Conservation (phyloP, 2,329 filamentous ascomycete genomes). For the Myriosclerotinia scirpicola region DNA sequence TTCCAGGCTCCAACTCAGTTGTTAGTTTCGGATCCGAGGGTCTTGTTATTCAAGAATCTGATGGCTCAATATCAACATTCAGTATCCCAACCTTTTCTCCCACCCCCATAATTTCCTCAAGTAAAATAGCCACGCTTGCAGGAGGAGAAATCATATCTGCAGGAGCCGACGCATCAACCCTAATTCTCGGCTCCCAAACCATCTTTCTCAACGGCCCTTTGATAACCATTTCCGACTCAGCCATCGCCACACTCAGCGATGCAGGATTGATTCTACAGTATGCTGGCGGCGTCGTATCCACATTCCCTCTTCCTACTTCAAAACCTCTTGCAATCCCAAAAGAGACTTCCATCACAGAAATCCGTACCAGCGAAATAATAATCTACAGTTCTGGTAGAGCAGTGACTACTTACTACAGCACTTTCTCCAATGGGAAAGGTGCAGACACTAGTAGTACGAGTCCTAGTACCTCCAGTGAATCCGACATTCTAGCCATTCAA, state of each 20-base stretch:
- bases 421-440: background rate
- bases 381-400: background rate
- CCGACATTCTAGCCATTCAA: background rate
- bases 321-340: background rate
- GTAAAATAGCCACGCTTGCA: background rate
- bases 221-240: slow-evolving; percentile 19
- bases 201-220: slow-evolving; percentile 19
- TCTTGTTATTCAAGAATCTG: slow-evolving; percentile 27
- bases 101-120: background rate
- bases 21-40: slow-evolving; percentile 24
- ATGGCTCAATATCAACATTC: slow-evolving; percentile 24
- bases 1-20: slow-evolving; percentile 23
- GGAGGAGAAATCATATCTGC: slow-evolving; percentile 11
- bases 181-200: slow-evolving; percentile 23
- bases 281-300: slow-evolving; percentile 25
- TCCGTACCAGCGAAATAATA: slow-evolving; percentile 1
- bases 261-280: slow-evolving; percentile 25
- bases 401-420: background rate
- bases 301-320: slow-evolving; percentile 12
- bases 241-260: slow-evolving; percentile 23
- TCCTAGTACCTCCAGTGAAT: background rate
- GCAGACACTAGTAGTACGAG: background rate
- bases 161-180: background rate
- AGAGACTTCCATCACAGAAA: background rate
- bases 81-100: slow-evolving; percentile 15